Conservation (phyloP, 345 rosid species). For the Aethionema arabicum region DNA sequence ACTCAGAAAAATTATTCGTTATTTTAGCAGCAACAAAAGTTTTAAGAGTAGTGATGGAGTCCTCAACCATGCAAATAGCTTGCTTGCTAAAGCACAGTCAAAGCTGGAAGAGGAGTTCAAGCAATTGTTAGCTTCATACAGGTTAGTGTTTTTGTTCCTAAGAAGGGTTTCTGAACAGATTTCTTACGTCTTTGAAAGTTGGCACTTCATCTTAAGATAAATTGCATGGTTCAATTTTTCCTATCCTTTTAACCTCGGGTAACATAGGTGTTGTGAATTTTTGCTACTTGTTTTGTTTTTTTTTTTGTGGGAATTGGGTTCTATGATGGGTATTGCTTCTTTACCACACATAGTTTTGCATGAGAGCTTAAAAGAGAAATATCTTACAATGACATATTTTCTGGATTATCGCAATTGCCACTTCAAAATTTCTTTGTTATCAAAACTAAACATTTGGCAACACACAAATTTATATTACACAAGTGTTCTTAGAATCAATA, state of each 20-base stretch:
- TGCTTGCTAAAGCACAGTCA: constrained; percentile 88
- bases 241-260: not conserved
- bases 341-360: not conserved
- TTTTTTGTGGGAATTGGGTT: not conserved
- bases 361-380: not conserved
- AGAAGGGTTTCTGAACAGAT: constrained; percentile 7
- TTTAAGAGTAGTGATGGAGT: constrained; percentile 72
- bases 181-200: not conserved
- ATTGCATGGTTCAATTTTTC: not conserved
- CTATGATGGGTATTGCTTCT: not conserved
- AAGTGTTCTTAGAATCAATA: too few species aligned
- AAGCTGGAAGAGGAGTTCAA: constrained; percentile 94
- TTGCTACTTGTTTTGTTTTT: not conserved
- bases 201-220: not conserved
- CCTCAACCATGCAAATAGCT: constrained; percentile 62
- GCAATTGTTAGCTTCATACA: constrained; percentile 73
- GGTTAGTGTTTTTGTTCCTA: constrained; percentile 46
- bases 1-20: constrained; percentile 67
- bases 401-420: not conserved
- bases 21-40: constrained; percentile 67
- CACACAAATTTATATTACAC: too few species aligned
- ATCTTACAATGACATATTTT: not conserved
- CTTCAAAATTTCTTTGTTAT: not conserved
- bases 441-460: too few species aligned
- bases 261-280: constrained; percentile 12